Percentiles rank a stretch among this genome's conserved stretches.
Evolutionary conservation across 441 rosid species (phyloP).

Genomic region (Jatropha podagrica): DNA sequence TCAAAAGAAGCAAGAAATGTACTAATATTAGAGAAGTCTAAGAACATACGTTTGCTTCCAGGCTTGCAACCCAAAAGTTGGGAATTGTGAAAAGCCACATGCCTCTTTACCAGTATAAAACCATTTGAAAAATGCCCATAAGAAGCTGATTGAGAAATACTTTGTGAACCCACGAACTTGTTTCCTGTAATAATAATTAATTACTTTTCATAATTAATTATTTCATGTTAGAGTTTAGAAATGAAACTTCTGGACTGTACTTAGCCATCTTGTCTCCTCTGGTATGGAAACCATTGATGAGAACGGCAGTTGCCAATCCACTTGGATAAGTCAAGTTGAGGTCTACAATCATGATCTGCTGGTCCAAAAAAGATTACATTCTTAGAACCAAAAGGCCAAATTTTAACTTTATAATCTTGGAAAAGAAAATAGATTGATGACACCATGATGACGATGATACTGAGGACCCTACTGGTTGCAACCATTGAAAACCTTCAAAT

Average conservation of each 20-base stretch:
- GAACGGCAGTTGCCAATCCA: constrained; percentile 93
- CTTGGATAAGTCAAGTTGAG: constrained; percentile 81
- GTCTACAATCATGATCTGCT: constrained; percentile 86
- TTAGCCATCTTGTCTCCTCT: constrained; percentile 77
- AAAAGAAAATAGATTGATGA: neutral
- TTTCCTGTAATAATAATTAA: constrained; percentile 49
- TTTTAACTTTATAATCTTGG: neutral
- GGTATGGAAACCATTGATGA: constrained; percentile 94
- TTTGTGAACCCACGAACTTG: constrained; percentile 81
- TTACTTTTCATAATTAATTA: neutral
- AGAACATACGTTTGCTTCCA: constrained; percentile 60
- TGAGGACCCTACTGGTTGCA: neutral
- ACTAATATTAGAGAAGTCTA: neutral
- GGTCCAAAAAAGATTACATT: neutral
- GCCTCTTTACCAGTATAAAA: constrained; percentile 60
- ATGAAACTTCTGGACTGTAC: constrained; percentile 36
- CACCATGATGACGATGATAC: neutral
- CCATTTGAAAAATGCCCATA: constrained; percentile 98
- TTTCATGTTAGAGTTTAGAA: neutral
- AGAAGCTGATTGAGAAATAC: constrained; percentile 73
- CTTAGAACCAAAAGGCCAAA: neutral
- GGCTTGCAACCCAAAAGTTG: constrained; percentile 82
- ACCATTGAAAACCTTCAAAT: no score
- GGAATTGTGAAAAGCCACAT: constrained; percentile 87
- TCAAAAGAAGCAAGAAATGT: neutral